Conservation (phyloP, 2,329 filamentous ascomycete species). For the Ceratocystiopsis sp. region DNA sequence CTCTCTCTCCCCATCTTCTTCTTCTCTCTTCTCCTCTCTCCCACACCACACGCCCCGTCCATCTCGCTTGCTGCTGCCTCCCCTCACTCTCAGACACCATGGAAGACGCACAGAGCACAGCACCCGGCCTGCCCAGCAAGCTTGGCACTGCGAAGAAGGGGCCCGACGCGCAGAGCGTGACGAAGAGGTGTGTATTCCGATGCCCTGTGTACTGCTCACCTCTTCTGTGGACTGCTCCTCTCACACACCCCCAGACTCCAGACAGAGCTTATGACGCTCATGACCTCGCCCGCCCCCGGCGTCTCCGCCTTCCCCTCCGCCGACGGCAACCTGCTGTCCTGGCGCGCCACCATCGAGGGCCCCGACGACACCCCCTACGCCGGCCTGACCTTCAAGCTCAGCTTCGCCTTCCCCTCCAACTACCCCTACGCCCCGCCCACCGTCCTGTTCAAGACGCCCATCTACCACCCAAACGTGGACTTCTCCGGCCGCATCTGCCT, state of each 20-base stretch:
- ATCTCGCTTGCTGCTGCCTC: neutral
- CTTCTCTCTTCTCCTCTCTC: neutral
- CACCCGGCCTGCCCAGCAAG: constrained; percentile 47
- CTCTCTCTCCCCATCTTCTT: neutral
- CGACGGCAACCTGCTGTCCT: constrained; percentile 77
- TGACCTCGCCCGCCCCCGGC: constrained; percentile 86
- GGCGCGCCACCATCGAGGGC: constrained; percentile 87
- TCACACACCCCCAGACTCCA: constrained; percentile 65
- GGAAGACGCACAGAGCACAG: constrained; percentile 47
- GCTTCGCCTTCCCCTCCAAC: constrained; percentile 75
- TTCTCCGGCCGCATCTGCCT: constrained; percentile 94
- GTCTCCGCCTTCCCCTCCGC: constrained; percentile 87
- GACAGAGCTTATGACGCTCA: constrained; percentile 94
- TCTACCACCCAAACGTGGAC: constrained; percentile 98
- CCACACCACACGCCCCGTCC: neutral
- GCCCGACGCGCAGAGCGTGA: constrained; percentile 55
- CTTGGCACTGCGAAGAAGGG: constrained; percentile 38
- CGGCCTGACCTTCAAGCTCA: constrained; percentile 76
- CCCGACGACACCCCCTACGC: constrained; percentile 86
- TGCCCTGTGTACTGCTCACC: neutral
- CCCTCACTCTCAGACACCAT: constrained; percentile 15
- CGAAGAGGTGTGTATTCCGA: constrained; percentile 48
- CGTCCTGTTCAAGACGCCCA: constrained; percentile 93
- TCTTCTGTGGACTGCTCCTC: too few species aligned
- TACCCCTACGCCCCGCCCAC: constrained; percentile 86